Conservation (phyloP, 805 yeast genomes). For the Ogataea nakhonphanomensis region DNA sequence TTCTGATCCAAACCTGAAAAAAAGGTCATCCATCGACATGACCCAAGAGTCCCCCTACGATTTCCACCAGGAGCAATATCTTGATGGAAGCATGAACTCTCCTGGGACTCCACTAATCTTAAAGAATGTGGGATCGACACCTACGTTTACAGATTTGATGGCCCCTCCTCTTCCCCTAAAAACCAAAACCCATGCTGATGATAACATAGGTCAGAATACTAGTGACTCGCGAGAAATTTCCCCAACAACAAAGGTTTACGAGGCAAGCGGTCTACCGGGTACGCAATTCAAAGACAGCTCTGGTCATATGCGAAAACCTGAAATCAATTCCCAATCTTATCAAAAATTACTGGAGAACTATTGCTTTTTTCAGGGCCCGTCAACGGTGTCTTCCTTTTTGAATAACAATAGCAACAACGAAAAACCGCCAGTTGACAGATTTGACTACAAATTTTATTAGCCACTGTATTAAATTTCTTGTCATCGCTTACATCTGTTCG, state of each 20-base stretch:
- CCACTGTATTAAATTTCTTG: constrained; percentile 1
- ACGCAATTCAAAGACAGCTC: constrained; percentile 1
- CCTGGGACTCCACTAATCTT: constrained; percentile 25
- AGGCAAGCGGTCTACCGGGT: background rate
- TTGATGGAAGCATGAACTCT: constrained; percentile 18
- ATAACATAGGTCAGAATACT: background rate
- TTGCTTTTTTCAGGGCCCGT: constrained; percentile 51
- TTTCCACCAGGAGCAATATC: constrained; percentile 3
- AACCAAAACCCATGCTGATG: constrained; percentile 1
- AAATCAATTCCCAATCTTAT: constrained; percentile 49
- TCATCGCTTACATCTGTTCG: constrained; percentile 10
- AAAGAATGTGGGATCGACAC: constrained; percentile 19
- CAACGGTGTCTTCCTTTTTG: constrained; percentile 32
- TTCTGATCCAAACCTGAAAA: constrained; percentile 5
- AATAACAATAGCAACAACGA: constrained; percentile 18
- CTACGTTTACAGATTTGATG: constrained; percentile 21
- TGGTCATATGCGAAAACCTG: constrained; percentile 25
- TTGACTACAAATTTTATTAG: constrained; percentile 25
- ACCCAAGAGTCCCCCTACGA: constrained; percentile 2
- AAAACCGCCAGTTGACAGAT: constrained; percentile 14
- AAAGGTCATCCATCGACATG: constrained; percentile 1
- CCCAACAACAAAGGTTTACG: constrained; percentile 4
- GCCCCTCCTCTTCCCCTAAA: constrained; percentile 13
- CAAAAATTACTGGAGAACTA: constrained; percentile 55
- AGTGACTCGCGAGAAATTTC: constrained; percentile 7